Conservation (phyloP, 2,329 filamentous ascomycete genomes). For the Xylaria sp. region DNA sequence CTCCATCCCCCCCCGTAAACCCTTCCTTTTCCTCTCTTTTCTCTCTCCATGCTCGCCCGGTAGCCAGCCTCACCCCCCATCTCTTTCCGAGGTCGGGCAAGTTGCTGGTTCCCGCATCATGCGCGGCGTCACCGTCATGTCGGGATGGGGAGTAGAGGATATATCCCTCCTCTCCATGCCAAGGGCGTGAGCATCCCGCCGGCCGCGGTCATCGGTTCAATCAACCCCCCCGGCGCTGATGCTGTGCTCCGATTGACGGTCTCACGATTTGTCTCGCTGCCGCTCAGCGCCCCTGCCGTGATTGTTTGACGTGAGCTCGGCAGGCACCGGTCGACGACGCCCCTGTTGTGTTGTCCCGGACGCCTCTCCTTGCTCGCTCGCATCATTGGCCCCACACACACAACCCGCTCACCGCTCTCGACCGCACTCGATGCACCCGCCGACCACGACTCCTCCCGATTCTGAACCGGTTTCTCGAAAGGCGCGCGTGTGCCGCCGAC, state of each 20-base stretch:
- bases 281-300: not conserved
- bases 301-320: slow-evolving; percentile 15
- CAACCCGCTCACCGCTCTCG: slow-evolving; percentile 1
- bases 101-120: slow-evolving; percentile 31
- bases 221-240: not conserved
- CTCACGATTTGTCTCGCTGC: slow-evolving; percentile 15
- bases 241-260: slow-evolving; percentile 20
- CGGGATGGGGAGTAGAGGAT: slow-evolving; percentile 17
- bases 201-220: slow-evolving; percentile 20
- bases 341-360: slow-evolving; percentile 5
- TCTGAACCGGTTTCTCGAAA: not conserved
- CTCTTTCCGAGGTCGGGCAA: slow-evolving; percentile 33
- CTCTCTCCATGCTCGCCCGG: slow-evolving; percentile 26
- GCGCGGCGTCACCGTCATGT: slow-evolving; percentile 14
- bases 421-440: slow-evolving; percentile 12
- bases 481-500: not conserved
- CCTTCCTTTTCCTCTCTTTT: slow-evolving; percentile 1
- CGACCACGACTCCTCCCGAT: not conserved
- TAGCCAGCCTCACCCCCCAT: slow-evolving; percentile 33
- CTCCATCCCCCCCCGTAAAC: not conserved
- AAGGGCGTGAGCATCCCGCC: slow-evolving; percentile 16
- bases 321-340: slow-evolving; percentile 7
- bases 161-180: slow-evolving; percentile 23
- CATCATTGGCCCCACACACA: not conserved
- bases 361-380: slow-evolving; percentile 15